Base-by-base conservation (phyloP, 208 protist genomes). In the Porcisia deanei region DNA sequence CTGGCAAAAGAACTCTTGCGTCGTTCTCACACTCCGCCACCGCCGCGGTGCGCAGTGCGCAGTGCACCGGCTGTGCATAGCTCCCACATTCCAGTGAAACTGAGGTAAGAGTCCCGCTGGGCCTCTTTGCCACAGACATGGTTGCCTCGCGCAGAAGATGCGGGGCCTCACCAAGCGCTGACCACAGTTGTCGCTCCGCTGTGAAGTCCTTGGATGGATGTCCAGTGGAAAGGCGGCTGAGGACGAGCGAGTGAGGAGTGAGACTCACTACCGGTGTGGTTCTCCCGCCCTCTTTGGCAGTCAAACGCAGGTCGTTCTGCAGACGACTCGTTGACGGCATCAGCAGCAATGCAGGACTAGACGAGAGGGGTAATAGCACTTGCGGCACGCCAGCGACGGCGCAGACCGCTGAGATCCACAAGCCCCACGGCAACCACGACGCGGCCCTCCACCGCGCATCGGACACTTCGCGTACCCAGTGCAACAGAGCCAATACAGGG, bases 351-450 rank as follows among this genome's bases (percentile, higher is more conserved):
- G 65, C 65, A 30, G 5, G 65, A n/a, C 14, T 1, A 41, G 65
- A 39, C 16, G 45, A 53, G 12, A 55, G 41, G 39, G 45, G 65
- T 3, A 57, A n/a, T 30, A 55, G 25, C 41, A 54, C 2, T 30
- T 37, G 10, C 18, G 63, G 39, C 66, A 76, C 39, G 47, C 64
- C 39, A n/a, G 77, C 43, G 10, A 20, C 54, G 3, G n/a, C 2
- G 47, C 71, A 60, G 53, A 49, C 54, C 10, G 39, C 55, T 18
- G 41, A 1, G 43, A 74, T 70, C 71, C 77, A 76, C 55, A 54
- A 37, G 8, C 66, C 54, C 77, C 77, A 81, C 55, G 77, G 77
- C 64, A 81, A 41, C 77, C 69, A 81, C 16, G 77, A 81, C 22
- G 71, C 77, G 7, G 68, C 20, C 41, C 69, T 70, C 77, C 69